Evolutionary conservation across 2,329 filamentous ascomycete species (phyloP).

Genomic region (Diaporthe nobilis): DNA sequence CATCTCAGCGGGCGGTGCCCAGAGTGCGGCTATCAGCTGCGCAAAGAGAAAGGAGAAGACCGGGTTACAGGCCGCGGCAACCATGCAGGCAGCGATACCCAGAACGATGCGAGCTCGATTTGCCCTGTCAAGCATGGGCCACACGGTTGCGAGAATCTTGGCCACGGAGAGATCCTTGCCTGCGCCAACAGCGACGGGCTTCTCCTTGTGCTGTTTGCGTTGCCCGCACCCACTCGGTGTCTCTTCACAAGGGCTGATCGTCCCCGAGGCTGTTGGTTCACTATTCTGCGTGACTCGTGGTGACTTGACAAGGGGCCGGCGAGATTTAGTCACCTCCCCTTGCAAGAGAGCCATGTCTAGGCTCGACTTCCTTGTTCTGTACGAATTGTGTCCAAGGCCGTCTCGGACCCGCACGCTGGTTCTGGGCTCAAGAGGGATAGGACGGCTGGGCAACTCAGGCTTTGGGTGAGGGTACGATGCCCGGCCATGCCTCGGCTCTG

Average conservation of each 20-base stretch:
- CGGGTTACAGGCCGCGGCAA: slow-evolving; percentile 78
- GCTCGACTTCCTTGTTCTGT: slow-evolving; percentile 21
- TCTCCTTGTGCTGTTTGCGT: not conserved
- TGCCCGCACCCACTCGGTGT: not conserved
- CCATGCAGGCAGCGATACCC: slow-evolving; percentile 72
- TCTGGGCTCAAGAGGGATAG: not conserved
- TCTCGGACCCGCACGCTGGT: not conserved
- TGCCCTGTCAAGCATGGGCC: slow-evolving; percentile 71
- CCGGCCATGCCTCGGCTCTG: not conserved
- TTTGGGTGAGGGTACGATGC: not conserved
- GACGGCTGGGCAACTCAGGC: not conserved
- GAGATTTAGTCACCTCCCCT: slow-evolving; percentile 35
- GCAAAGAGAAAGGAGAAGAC: slow-evolving; percentile 84
- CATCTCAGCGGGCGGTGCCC: slow-evolving; percentile 60
- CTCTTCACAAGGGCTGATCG: not conserved
- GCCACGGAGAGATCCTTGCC: slow-evolving; percentile 54
- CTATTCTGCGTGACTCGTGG: not conserved
- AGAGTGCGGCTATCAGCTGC: slow-evolving; percentile 79
- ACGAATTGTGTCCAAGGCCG: not conserved
- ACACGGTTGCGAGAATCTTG: slow-evolving; percentile 77
- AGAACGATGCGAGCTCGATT: slow-evolving; percentile 69
- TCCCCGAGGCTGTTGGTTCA: not conserved
- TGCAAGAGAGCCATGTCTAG: slow-evolving; percentile 38
- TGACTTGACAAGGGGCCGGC: slow-evolving; percentile 16
- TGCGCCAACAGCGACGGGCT: not conserved